A percentile compares a stretch with the other conserved stretches of the same genome.
Evolutionary conservation across 371 early-diverging fungal species (phyloP).

Genomic region (Synchytrium microbalum): DNA sequence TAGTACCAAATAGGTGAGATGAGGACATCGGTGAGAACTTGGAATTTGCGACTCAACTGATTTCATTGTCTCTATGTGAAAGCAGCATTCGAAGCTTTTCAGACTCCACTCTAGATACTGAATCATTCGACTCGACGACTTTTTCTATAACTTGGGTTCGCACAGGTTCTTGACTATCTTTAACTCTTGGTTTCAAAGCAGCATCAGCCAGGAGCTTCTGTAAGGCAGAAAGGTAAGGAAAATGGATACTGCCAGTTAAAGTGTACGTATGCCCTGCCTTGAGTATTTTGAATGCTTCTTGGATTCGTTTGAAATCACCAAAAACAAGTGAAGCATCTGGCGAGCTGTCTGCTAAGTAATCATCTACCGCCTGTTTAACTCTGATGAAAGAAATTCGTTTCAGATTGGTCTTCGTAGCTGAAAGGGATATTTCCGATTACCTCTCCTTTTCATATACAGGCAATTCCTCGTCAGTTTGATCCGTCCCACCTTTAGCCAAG

Average conservation of each 20-base stretch:
- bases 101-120: constrained; percentile 19
- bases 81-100: constrained; percentile 29
- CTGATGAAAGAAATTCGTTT: constrained; percentile 12
- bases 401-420: background rate
- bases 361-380: constrained; percentile 32
- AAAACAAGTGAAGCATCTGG: constrained; percentile 28
- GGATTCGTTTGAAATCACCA: constrained; percentile 36
- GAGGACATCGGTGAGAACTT: too few relatives aligned
- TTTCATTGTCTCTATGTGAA: constrained; percentile 48
- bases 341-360: constrained; percentile 27
- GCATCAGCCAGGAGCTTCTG: too few relatives aligned
- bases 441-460: constrained; percentile 43
- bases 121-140: constrained; percentile 6
- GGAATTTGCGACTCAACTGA: too few relatives aligned
- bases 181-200: too few relatives aligned
- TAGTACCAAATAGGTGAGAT: too few relatives aligned
- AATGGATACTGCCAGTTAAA: too few relatives aligned
- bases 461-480: constrained; percentile 20
- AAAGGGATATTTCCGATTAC: too few relatives aligned
- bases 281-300: constrained; percentile 33
- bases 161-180: constrained; percentile 5
- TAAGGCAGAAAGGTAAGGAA: too few relatives aligned
- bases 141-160: background rate
- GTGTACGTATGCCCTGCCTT: too few relatives aligned
- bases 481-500: constrained; percentile 20